A percentile compares a stretch with the other conserved stretches of the same genome.
Evolutionary conservation across 306 rosid genomes (phyloP).

Genomic region (Cyclanthera cordifolia): DNA sequence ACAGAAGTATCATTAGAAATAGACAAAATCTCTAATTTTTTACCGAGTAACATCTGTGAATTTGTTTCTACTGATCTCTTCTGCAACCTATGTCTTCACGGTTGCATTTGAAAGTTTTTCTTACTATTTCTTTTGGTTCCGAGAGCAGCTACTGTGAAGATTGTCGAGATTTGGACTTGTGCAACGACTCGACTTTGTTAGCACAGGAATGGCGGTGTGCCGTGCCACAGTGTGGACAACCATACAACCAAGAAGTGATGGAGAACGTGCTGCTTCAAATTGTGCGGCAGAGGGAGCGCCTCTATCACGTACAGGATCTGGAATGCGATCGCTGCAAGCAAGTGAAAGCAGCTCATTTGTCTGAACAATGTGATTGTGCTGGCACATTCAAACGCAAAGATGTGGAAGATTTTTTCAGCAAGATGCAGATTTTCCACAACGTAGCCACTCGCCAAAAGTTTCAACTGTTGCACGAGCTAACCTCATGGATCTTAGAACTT

Average conservation of each 20-base stretch:
- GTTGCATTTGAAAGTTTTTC: not conserved
- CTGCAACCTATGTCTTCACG: not conserved
- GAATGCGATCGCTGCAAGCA: conserved; percentile 53
- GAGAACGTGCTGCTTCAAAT: conserved; percentile 65
- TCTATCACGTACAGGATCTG: conserved; percentile 75
- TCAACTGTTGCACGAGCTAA: conserved; percentile 64
- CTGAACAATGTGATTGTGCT: conserved; percentile 71
- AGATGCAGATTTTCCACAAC: conserved; percentile 53
- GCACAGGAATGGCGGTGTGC: conserved; percentile 74
- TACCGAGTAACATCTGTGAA: not conserved
- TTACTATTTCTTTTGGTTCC: not conserved
- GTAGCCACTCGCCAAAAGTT: conserved; percentile 70
- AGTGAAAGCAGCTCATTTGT: conserved; percentile 76
- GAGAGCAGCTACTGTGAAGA: conserved; percentile 68
- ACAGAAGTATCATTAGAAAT: not conserved
- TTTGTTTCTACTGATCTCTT: not conserved
- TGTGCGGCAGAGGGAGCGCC: conserved; percentile 72
- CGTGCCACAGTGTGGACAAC: conserved; percentile 84
- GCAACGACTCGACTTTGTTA: conserved; percentile 53
- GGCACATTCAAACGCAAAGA: conserved; percentile 69
- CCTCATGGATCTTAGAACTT: conserved; percentile 63
- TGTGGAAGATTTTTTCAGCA: conserved; percentile 26
- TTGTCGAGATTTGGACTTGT: conserved; percentile 79
- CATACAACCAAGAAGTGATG: conserved; percentile 68
- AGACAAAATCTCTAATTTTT: not conserved